Percentiles rank a stretch among this genome's conserved stretches.
phyloP scores from a whole-genome alignment of 108 stramenopile species.

The Fistulifera solaris region DNA sequence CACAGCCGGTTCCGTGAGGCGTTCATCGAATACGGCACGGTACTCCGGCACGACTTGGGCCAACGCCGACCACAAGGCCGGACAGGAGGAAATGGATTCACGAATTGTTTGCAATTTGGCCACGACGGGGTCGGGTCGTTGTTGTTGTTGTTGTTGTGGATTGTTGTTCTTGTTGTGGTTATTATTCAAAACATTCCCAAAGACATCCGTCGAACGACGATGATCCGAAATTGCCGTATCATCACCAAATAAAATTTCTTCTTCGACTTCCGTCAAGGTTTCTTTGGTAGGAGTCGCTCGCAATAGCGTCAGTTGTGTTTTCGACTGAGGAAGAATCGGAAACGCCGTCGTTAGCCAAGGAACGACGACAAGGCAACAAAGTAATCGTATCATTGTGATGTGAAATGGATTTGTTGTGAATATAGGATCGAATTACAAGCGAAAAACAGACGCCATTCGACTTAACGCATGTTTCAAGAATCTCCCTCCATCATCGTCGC shows the following conservation, averaged over 20 bases:
- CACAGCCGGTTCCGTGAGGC: constrained; percentile 44
- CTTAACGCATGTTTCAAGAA: no score
- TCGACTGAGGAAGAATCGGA: no score
- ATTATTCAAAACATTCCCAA: constrained; percentile 4
- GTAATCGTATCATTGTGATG: no score
- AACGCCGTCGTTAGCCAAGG: no score
- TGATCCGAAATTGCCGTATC: not conserved
- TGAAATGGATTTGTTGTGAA: no score
- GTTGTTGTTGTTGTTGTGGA: constrained; percentile 23
- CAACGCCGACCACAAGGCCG: constrained; percentile 60
- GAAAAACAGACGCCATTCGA: no score
- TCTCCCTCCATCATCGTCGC: no score
- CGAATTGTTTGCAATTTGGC: constrained; percentile 65
- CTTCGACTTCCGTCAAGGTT: constrained; percentile 39
- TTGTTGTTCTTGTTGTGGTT: constrained; percentile 3
- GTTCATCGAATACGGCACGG: constrained; percentile 72
- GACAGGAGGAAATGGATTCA: constrained; percentile 44
- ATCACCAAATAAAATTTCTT: constrained; percentile 62
- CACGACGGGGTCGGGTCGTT: constrained; percentile 56
- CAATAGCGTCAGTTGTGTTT: not conserved
- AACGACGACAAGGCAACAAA: no score
- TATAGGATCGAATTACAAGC: no score
- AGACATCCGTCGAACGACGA: not conserved
- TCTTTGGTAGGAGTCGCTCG: not conserved
- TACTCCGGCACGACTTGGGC: constrained; percentile 40